Base-by-base conservation (phyloP, 129 eudicot species). In the Flaveria ramosissima region DNA sequence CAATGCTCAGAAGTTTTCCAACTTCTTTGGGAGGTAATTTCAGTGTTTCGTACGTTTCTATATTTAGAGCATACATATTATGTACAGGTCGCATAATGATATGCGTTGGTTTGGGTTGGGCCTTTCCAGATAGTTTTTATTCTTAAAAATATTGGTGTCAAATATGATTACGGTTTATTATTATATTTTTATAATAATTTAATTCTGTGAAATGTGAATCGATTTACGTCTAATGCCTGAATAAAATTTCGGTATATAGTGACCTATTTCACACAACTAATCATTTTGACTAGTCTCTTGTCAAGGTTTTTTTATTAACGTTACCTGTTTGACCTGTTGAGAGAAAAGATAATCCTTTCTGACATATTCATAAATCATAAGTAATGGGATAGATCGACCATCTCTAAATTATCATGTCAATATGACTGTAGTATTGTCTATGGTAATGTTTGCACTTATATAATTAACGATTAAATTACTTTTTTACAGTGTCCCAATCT, bases 1-100 rank as follows among this genome's bases (percentile, higher is more conserved):
- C 47, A 89, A 89, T 36, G 93, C 93, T 26, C 80, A 89, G 84
- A 89, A 89, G 32, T 86, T 89, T 80, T 89, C 93, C 26, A 71
- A 76, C 70, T 89, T 89, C 69, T 89, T 89, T 45, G 93, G 93
- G 45, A 86, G 93, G 93, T 89, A 84, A 53, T 48, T 15, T 43
- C 39, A 24, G 15, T n/a, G 56, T 42, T 76, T 51, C 27, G 15
- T 9, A 21, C 10, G 12, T 51, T 17, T 17, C 21, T 64, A 52
- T 51, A 19, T 27, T 8, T 43, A 2, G 62, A 27, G 71, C 27
- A 63, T 27, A 7, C 42, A n/a, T 32, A 30, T 53, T 26, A 69
- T 45, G 41, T 9, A 13, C 3, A 46, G 57, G 41, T 69, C 32
- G 19, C 74, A 70, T 46, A 70, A 46, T 26, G 56, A 15, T 10